Base-by-base conservation (phyloP, 441 rosid species). In the Omphalea diandra region DNA sequence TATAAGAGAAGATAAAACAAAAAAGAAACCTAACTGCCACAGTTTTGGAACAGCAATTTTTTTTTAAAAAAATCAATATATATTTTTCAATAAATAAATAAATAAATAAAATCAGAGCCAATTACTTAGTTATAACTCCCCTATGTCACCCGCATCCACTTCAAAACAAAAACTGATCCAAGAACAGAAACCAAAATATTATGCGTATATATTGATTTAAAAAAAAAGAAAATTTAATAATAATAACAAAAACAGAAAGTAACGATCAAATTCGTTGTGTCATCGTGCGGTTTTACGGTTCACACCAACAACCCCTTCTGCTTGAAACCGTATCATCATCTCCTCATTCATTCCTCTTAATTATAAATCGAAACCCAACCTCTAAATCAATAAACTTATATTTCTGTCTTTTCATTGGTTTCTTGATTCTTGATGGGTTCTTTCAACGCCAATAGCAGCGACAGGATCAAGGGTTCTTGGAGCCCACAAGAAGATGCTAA, bases 401-500 rank as follows among this genome's bases (percentile, higher is more conserved):
- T 2, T 27, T n/a, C n/a, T n/a, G n/a, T 18, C n/a, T 5, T 15
- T 20, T n/a, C 1, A 3, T n/a, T n/a, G 9, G 14, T n/a, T 43
- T 57, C 49, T 35, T 29, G 5, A 24, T 52, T 9, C 27, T 22
- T 26, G 4, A 58, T 69, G 74, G 70, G 67, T 40, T 69, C 78
- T 64, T 70, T 56, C 15, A 57, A 22, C 17, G 65, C 22, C 2
- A 49, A 69, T 7, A 64, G 65, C 3, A 8, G 58, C 1, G 74
- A 82, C 6, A 68, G 82, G 7, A 79, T 84, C 58, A 86, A 84
- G 56, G 91, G 91, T 3, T 85, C 88, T 0, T 86, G 91, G 88
- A 86, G 87, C 65, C 85, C 89, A 0, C 81, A 83, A 36, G 88
- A 88, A 65, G 90, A 88, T 50, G 88, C 80, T 12, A 73, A 59